phyloP scores from a whole-genome alignment of 306 rosid species.

The Psophocarpus tetragonolobus region DNA sequence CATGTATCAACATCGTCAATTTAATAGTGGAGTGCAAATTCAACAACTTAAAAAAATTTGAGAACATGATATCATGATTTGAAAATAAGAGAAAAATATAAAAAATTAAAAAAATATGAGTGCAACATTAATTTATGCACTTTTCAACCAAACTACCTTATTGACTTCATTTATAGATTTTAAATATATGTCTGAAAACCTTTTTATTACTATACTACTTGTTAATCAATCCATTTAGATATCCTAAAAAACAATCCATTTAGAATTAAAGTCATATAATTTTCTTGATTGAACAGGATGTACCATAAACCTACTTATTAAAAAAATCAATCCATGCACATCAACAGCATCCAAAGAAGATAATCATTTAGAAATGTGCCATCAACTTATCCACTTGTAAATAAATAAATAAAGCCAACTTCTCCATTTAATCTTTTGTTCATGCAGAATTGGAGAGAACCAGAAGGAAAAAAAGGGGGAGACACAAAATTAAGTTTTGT shows the following conservation, averaged over 20 bases:
- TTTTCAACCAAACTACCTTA: too few relatives aligned
- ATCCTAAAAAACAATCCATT: neutral
- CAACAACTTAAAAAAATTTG: too few relatives aligned
- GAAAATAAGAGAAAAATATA: too few relatives aligned
- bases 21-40: too few relatives aligned
- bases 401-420: neutral
- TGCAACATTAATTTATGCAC: too few relatives aligned
- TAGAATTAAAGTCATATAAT: too few relatives aligned
- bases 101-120: too few relatives aligned
- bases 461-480: neutral
- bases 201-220: neutral
- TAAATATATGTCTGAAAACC: neutral
- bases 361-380: neutral
- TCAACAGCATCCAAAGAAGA: neutral
- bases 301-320: too few relatives aligned
- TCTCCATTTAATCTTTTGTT: neutral
- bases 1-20: too few relatives aligned
- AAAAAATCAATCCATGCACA: neutral
- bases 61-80: too few relatives aligned
- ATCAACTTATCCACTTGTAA: neutral
- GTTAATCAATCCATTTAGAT: neutral
- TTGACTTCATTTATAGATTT: too few relatives aligned
- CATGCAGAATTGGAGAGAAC: constrained; percentile 3
- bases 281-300: too few relatives aligned
- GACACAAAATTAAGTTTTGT: constrained; percentile 20